Base-by-base conservation (phyloP, 257 asterid species). In the Pogostemon cablin region DNA sequence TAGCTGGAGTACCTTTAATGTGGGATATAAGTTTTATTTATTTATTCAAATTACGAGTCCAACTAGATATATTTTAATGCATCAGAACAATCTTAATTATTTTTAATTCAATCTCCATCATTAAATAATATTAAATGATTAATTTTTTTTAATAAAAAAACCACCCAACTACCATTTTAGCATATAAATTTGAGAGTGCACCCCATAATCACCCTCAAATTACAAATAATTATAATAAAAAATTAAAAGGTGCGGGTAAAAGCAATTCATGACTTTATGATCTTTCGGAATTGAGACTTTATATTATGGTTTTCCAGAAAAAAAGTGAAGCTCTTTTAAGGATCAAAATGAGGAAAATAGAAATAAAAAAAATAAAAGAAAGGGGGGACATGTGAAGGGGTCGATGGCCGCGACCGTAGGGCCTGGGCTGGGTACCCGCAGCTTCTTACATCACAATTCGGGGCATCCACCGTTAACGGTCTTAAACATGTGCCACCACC, bases 361-460 rank as follows among this genome's bases (percentile, higher is more conserved):
- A 25, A 25, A 25, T 25, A 25, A 25, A 25, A 25, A 25, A 25
- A 0, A 25, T 25, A 25, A 75, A 41, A 40, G 38, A 5, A 35
- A 44, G 8, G 5, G 39, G 48, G 10, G 72, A 80, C 67, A 80
- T 78, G 84, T 47, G 46, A 1, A 4, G 40, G 5, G 49, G 2
- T 34, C 65, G 54, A 35, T 10, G 32, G 62, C 44, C 54, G 17
- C 53, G 50, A 56, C 56, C 49, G 69, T 49, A 25, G 32, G 32
- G 32, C 32, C 32, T 25, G 81, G 70, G 5, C 66, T 68, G 62
- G 35, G 75, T 63, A 37, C 67, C 65, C 7, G 55, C 11, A 71
- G 60, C 72, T 55, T 9, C 58, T 49, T 58, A 69, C 82, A 77
- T 0, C 7, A 25, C 12, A 25, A 25, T 25, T 25, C 32, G 32